These are phyloP conservation scores for Hypseocharis bilobata DNA, from an alignment of 441 rosid genomes.

Conservation along the genomic window DNA sequence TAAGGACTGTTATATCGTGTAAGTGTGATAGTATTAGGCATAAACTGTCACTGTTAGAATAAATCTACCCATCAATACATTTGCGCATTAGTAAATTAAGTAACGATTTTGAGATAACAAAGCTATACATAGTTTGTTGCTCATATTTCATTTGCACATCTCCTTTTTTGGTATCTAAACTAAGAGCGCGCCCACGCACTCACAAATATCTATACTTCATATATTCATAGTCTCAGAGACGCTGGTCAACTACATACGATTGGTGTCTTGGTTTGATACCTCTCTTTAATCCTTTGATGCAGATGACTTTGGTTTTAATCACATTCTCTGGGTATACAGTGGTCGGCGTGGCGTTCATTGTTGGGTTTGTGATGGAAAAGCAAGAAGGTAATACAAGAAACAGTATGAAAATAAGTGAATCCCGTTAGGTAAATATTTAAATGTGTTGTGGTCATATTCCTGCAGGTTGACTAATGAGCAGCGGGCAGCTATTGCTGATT, in stretches of 20 bases:
- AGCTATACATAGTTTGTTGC: neutral
- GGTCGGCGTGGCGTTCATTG: constrained; percentile 98
- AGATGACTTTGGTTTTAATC: constrained; percentile 86
- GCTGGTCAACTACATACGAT: neutral
- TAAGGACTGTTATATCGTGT: neutral
- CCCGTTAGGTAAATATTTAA: constrained; percentile 11
- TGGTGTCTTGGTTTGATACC: neutral
- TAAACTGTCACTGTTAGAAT: neutral
- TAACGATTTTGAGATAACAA: neutral
- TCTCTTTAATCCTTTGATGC: constrained; percentile 19
- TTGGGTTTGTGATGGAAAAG: constrained; percentile 95
- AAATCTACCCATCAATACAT: neutral
- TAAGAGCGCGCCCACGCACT: no score
- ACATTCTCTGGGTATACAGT: constrained; percentile 85
- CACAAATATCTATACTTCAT: no score
- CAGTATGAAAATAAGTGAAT: constrained; percentile 3
- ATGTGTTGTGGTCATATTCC: constrained; percentile 3
- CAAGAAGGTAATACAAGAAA: constrained; percentile 52
- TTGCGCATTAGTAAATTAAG: neutral
- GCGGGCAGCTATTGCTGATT: constrained; percentile 79
- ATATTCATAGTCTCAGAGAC: neutral
- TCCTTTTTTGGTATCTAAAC: no score
- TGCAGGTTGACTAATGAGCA: constrained; percentile 82
- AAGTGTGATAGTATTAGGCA: neutral
- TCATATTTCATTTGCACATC: no score